phyloP scores from a whole-genome alignment of 441 rosid species.

The Francoa sonchifolia region DNA sequence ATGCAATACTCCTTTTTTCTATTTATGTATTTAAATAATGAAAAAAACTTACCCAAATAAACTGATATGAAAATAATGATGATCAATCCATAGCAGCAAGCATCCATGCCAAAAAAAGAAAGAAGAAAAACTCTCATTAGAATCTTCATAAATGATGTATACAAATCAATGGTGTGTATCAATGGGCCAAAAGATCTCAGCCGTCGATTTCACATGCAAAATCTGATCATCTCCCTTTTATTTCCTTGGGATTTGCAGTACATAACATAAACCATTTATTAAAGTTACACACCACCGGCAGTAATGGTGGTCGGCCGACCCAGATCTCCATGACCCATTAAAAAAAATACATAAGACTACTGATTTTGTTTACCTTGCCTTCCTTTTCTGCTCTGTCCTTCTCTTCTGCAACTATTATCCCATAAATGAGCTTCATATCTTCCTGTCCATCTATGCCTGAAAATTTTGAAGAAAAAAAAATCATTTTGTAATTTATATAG shows the following conservation, averaged over 20 bases:
- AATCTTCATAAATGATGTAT: conserved; percentile 15
- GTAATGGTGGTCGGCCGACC: too few species aligned
- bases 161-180: conserved; percentile 10
- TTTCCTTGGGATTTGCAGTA: conserved; percentile 8
- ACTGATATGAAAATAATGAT: conserved; percentile 35
- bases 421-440: conserved; percentile 96
- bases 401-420: conserved; percentile 95
- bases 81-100: conserved; percentile 28
- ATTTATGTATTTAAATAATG: too few species aligned
- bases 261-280: background rate
- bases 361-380: conserved; percentile 95
- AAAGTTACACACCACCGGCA: too few species aligned
- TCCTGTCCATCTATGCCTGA: conserved; percentile 96
- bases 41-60: conserved; percentile 62
- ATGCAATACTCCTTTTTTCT: conserved; percentile 9
- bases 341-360: background rate
- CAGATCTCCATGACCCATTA: conserved; percentile 12
- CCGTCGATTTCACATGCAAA: too few species aligned
- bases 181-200: too few species aligned
- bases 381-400: conserved; percentile 92
- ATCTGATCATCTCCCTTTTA: conserved; percentile 6
- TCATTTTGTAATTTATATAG: background rate
- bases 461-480: background rate
- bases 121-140: conserved; percentile 23
- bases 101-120: conserved; percentile 30